Conservation (phyloP, 139 green algal species). For the Coelastrella sp. region DNA sequence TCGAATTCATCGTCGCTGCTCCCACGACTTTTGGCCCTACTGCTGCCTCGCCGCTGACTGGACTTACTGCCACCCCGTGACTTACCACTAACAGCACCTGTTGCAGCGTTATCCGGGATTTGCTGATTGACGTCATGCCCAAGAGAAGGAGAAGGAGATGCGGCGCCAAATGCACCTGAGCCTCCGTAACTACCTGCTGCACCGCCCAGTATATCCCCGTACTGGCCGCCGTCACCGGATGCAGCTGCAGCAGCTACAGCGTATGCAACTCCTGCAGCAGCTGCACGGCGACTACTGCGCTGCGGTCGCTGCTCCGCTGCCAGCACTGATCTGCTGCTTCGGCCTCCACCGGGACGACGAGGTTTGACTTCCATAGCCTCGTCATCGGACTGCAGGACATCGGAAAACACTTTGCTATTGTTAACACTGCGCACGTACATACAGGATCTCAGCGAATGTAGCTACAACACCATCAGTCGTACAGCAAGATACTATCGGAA, state of each 20-base stretch:
- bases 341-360: conserved; percentile 10
- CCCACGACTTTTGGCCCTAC: background rate
- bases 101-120: too few species aligned
- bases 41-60: background rate
- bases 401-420: too few species aligned
- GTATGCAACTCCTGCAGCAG: conserved; percentile 34
- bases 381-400: background rate
- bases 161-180: too few species aligned
- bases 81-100: too few species aligned
- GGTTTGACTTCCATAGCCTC: conserved; percentile 32
- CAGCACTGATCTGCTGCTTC: background rate
- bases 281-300: conserved; percentile 16
- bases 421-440: too few species aligned
- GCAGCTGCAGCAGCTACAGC: conserved; percentile 30
- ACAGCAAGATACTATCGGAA: too few species aligned
- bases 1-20: conserved; percentile 28
- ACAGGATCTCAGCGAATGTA: too few species aligned
- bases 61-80: background rate
- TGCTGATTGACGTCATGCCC: too few species aligned
- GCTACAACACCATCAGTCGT: too few species aligned
- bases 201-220: too few species aligned
- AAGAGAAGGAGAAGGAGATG: too few species aligned
- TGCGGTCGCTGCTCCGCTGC: background rate
- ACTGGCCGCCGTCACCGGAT: background rate
- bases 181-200: too few species aligned